Conservation (phyloP, 2,329 filamentous ascomycete genomes). For the Aquanectria penicillioides region DNA sequence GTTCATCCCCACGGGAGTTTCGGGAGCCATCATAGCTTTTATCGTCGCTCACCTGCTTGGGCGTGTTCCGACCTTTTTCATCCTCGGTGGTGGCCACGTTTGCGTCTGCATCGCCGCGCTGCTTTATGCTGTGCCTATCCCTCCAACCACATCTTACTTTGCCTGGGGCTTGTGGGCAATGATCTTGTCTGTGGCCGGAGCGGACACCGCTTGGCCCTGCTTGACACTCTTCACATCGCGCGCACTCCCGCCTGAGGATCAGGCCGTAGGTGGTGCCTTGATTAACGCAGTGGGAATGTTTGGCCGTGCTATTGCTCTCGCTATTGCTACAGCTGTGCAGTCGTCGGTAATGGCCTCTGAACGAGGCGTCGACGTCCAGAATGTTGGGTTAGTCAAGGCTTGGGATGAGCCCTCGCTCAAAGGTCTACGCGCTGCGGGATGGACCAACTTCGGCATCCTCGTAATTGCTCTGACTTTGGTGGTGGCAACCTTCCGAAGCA, state of each 20-base stretch:
- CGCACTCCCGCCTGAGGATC: constrained; percentile 69
- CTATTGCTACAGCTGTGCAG: constrained; percentile 72
- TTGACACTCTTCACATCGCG: constrained; percentile 74
- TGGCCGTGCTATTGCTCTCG: constrained; percentile 72
- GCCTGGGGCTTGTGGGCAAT: constrained; percentile 75
- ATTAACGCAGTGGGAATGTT: constrained; percentile 74
- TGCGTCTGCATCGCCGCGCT: constrained; percentile 65
- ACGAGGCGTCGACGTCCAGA: constrained; percentile 54
- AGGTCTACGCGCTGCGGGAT: constrained; percentile 61
- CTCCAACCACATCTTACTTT: constrained; percentile 70
- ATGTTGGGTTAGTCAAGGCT: constrained; percentile 52
- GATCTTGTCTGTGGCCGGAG: constrained; percentile 71
- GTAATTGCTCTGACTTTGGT: constrained; percentile 56
- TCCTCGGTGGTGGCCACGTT: constrained; percentile 67
- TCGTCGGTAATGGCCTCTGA: constrained; percentile 66
- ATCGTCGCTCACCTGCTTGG: constrained; percentile 66
- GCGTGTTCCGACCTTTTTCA: constrained; percentile 65
- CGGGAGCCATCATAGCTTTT: constrained; percentile 66
- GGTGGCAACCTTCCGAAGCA: constrained; percentile 58
- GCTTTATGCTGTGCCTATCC: constrained; percentile 72
- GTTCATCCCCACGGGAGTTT: constrained; percentile 73
- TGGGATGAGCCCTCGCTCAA: constrained; percentile 59
- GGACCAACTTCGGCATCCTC: constrained; percentile 62
- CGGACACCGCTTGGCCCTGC: constrained; percentile 73
- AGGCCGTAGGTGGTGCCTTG: constrained; percentile 73